Evolutionary conservation across 1,284 basidiomycete genomes (phyloP), one percentile per base, ranked within the genome.

Genomic region (Apiotrichum montevideense): DNA sequence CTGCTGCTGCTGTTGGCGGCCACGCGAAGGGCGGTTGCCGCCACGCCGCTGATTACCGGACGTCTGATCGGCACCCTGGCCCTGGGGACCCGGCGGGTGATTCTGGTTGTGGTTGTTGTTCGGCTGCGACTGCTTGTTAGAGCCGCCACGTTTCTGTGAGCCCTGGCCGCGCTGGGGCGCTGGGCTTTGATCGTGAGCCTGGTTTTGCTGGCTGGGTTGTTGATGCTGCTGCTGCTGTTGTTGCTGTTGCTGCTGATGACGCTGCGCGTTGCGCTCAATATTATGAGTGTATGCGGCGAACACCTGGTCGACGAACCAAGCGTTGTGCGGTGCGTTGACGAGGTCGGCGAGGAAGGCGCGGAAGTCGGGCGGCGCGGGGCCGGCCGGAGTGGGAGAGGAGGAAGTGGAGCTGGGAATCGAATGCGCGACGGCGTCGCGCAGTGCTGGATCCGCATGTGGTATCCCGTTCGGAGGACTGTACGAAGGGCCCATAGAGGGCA

Each of bases 291-390:
- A 49, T 2, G 47, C 35, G 15, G 47, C 47, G 32, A 49, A 49
- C 8, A 49, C 47, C 47, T 49, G 47, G 47, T 49, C 47, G 47
- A 49, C 47, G 21, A 49, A 49, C 47, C 47, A 49, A 10, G 35
- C 47, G 47, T 49, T 49, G 35, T 39, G 14, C 15, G 47, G 47
- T 9, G 13, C 13, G 33, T 29, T 37, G 37, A 49, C 47, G 35
- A 49, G 47, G 15, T 49, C 47, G 15, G 47, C 35, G 34, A 49
- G 47, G 35, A 21, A 49, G 14, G 35, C 47, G 35, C 47, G 47
- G 37, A 49, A 49, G 35, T 49, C 35, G 15, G 47, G 47, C 15
- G 47, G 47, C 10, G 47, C 47, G 35, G 35, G 47, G n/a, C 7
- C 35, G 35, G n/a, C 10, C 1, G 37, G 9, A 11, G 47, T n/a